Base-by-base conservation (phyloP, 768 basidiomycete genomes). In the Chalciporus chontae region DNA sequence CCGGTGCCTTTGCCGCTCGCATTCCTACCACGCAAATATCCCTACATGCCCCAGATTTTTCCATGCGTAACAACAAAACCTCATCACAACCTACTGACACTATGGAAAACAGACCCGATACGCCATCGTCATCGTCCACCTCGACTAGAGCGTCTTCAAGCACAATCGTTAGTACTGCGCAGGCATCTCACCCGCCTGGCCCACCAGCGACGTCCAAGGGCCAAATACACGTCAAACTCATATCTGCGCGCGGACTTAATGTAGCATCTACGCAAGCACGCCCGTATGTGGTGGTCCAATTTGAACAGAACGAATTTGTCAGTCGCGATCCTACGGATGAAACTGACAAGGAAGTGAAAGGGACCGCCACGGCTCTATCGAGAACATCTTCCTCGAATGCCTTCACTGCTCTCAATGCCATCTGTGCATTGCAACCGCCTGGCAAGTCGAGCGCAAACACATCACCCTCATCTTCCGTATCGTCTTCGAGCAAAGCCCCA, bases 221-320 rank as follows among this genome's bases (percentile, higher is more conserved):
- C 52, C 92, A 94, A 71, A 86, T 99, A 47, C 90, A 91, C 61
- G 87, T 99, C 71, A 98, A 98, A 71, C 83, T 99, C 65, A 92
- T 99, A 69, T 84, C 87, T 57, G 96, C 91, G 11, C 81, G 91
- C 42, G 81, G 79, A 9, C 85, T 99, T 66, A 84, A 84, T 55
- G 85, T 93, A 45, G 77, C 77, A 39, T 78, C 83, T 13, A 60
- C 78, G 38, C 66, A 75, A 54, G 83, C 88, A 4, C 77, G 83
- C 0, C 90, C 94, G 15, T 98, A 99, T 67, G 90, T 94, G 60
- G 94, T 98, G 67, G 94, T 94, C 58, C 89, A 94, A 69, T 99
- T 97, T 70, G 96, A 99, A 74, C 90, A 98, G 71, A 97, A 93
- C 77, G 96, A 99, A 71, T 99, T 97, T 65, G 85, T 99, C 67